phyloP scores from a whole-genome alignment of 257 asterid species.

The Knoxia roxburghii region DNA sequence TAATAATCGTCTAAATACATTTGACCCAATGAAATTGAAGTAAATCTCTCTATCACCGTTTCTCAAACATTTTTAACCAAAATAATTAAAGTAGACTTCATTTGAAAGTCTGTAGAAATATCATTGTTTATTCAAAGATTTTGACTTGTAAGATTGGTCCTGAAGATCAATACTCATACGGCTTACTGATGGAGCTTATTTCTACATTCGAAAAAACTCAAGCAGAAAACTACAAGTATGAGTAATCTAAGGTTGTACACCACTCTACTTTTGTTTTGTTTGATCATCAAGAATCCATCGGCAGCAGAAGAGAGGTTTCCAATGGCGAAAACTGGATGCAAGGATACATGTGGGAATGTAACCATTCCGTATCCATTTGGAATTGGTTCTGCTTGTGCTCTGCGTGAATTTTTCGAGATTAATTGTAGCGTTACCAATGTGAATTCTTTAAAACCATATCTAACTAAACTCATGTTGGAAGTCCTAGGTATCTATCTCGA shows the following conservation, averaged over 20 bases:
- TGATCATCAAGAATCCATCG: not conserved
- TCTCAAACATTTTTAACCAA: no score
- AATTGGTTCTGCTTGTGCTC: conserved; percentile 18
- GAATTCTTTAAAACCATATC: conserved; percentile 9
- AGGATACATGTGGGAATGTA: conserved; percentile 4
- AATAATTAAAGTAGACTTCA: no score
- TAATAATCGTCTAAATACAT: no score
- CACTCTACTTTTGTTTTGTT: not conserved
- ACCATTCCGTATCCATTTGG: conserved; percentile 22
- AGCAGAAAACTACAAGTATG: no score
- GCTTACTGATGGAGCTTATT: no score
- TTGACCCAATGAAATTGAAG: no score
- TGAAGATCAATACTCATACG: no score
- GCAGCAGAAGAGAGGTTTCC: not conserved
- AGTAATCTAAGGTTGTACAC: not conserved
- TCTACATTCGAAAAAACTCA: no score
- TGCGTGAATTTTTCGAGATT: conserved; percentile 8
- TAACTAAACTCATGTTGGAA: conserved; percentile 11
- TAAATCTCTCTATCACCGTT: no score
- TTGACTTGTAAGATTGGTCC: no score
- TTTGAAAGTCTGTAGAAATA: no score
- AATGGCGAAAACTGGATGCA: conserved; percentile 6
- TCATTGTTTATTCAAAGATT: no score
- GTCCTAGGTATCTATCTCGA: conserved; percentile 3
- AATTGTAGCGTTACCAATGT: not conserved